phyloP scores from a whole-genome alignment of 2,329 filamentous ascomycete species.

The Celoporthe dispersa region DNA sequence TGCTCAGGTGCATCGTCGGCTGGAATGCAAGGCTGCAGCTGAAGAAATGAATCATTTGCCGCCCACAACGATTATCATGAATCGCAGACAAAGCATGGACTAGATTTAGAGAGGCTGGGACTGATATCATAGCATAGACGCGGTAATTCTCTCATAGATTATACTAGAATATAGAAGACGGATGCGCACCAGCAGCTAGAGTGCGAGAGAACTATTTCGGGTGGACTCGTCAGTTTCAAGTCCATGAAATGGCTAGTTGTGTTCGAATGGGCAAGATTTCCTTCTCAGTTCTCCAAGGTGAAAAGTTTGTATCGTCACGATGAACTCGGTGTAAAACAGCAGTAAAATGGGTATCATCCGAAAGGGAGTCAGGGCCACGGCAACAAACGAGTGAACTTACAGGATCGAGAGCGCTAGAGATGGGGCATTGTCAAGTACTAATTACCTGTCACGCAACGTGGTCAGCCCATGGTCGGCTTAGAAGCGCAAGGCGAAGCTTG shows the following conservation, averaged over 20 bases:
- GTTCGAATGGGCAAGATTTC: slow-evolving; percentile 33
- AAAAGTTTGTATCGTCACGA: slow-evolving; percentile 58
- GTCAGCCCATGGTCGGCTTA: slow-evolving; percentile 18
- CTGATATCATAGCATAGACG: not conserved
- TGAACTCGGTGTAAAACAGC: slow-evolving; percentile 56
- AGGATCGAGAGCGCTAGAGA: not conserved
- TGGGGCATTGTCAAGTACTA: not conserved
- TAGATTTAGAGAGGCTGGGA: not conserved
- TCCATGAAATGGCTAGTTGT: not conserved
- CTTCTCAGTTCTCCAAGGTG: slow-evolving; percentile 68
- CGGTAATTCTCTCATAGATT: not conserved
- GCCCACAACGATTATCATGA: not conserved
- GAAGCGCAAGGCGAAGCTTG: slow-evolving; percentile 15
- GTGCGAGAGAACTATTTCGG: not conserved
- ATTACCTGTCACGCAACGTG: slow-evolving; percentile 22
- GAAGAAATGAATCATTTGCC: slow-evolving; percentile 34
- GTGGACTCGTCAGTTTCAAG: slow-evolving; percentile 14
- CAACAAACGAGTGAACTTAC: slow-evolving; percentile 23
- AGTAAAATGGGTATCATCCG: slow-evolving; percentile 55
- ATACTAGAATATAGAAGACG: slow-evolving; percentile 19
- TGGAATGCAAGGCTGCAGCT: slow-evolving; percentile 78
- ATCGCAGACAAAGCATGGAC: not conserved
- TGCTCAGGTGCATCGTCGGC: slow-evolving; percentile 83
- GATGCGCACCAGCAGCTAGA: not conserved
- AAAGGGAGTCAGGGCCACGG: slow-evolving; percentile 39